Conservation (phyloP, 2,329 filamentous ascomycete genomes). For the Monosporascus sp. region DNA sequence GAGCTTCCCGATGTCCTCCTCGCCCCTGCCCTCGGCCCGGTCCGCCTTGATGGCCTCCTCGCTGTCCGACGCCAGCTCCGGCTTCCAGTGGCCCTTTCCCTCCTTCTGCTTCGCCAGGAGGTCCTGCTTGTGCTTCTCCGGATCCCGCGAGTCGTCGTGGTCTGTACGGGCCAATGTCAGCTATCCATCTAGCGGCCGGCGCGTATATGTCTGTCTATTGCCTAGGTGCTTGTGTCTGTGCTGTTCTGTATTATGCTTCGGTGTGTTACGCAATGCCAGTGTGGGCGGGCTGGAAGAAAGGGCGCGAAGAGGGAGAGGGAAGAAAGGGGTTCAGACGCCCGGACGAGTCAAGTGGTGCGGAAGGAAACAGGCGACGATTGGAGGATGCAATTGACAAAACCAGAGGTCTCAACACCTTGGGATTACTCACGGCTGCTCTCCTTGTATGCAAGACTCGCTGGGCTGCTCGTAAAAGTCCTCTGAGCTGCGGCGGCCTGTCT, state of each 20-base stretch:
- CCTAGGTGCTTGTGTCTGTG: background rate
- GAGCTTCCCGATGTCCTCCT: constrained; percentile 41
- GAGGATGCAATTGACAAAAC: too few species aligned
- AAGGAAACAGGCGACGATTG: background rate
- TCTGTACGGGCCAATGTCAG: constrained; percentile 20
- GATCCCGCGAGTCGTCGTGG: constrained; percentile 31
- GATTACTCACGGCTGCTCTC: constrained; percentile 19
- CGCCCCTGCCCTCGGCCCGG: constrained; percentile 33
- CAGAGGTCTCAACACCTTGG: background rate
- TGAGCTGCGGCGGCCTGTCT: constrained; percentile 16
- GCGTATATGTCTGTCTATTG: background rate
- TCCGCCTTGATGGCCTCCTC: constrained; percentile 73
- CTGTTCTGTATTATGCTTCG: background rate
- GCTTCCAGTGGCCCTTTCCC: constrained; percentile 70
- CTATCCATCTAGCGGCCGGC: background rate
- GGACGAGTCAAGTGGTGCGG: background rate
- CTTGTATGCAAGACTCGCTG: constrained; percentile 19
- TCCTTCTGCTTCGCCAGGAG: constrained; percentile 60
- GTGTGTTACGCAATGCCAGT: too few species aligned
- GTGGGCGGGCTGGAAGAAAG: background rate
- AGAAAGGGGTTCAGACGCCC: background rate
- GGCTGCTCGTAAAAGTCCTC: constrained; percentile 18
- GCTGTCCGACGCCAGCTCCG: constrained; percentile 70
- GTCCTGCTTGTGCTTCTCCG: constrained; percentile 55
- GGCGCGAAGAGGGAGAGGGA: background rate